Base-by-base conservation (phyloP, 2,329 filamentous ascomycete genomes). In the Claviceps arundinis region DNA sequence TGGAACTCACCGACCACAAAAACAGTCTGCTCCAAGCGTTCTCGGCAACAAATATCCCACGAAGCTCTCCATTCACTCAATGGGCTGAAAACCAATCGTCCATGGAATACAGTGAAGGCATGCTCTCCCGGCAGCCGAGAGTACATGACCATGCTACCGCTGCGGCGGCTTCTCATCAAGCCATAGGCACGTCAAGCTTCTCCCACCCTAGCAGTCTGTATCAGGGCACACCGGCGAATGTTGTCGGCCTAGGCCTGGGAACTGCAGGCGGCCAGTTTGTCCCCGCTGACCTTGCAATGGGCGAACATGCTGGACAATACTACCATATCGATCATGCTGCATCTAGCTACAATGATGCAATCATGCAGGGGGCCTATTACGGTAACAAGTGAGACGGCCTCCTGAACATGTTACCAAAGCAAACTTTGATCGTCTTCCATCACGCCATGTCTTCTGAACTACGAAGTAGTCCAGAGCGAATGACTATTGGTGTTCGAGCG, bases 201-300 rank as follows among this genome's bases (percentile, higher is more conserved):
- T 73, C 75, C 14, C 67, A 76, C 52, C 64, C 68, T 1, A 78
- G 75, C 60, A 77, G 73, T 56, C 57, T 80, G 22, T 76, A 74
- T 52, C 70, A 68, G 42, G 71, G 75, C 37, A 75, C 73, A 5
- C 74, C 73, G 1, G 57, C 56, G 5, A 62, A 62, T 40, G 61
- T 58, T 14, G 13, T 55, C 40, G 52, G 52, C 3, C 48, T 53
- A 22, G 56, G 51, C 3, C 42, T 54, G 30, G 41, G 30, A 37
- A 30, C 2, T 26, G 42, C 22, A 14, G 57, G 56, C 52, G 57
- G 56, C 7, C 52, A 57, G 34, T 52, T 57, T 3, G 41, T 51
- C 24, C 44, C 57, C 44, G 51, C 53, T 11, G 56, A 57, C 8
- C 51, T 55, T 46, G 52, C 50, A 45, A 50, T 22, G 19, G 34